Conservation (phyloP, 2,329 filamentous ascomycete genomes). For the Curvularia sp. region DNA sequence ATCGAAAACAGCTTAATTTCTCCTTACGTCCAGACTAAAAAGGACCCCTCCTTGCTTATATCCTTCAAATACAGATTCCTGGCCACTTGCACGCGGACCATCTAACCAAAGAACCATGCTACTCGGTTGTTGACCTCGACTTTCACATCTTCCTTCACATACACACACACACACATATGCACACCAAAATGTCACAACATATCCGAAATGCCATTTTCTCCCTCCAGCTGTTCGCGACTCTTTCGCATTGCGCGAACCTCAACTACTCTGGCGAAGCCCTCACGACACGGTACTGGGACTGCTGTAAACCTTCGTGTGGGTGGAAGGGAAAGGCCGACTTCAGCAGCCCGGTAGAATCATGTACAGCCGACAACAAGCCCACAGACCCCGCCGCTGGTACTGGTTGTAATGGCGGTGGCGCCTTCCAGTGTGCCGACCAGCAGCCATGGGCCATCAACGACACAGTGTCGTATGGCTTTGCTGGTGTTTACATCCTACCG, state of each 20-base stretch:
- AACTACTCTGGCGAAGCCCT: conserved; percentile 43
- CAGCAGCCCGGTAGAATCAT: conserved; percentile 61
- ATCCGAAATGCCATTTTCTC: conserved; percentile 37
- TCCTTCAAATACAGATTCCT: conserved; percentile 47
- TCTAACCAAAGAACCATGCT: conserved; percentile 46
- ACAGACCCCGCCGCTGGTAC: conserved; percentile 57
- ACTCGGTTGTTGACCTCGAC: conserved; percentile 38
- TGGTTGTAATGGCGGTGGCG: conserved; percentile 64
- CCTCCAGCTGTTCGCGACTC: conserved; percentile 35
- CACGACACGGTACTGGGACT: conserved; percentile 60
- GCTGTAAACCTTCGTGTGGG: conserved; percentile 73
- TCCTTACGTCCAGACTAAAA: conserved; percentile 47
- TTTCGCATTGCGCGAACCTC: conserved; percentile 30
- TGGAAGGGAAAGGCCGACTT: conserved; percentile 65
- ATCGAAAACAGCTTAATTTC: conserved; percentile 46
- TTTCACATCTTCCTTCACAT: conserved; percentile 36
- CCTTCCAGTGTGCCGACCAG: conserved; percentile 67
- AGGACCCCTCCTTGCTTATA: conserved; percentile 43
- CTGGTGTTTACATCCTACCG: conserved; percentile 62
- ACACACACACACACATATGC: neutral
- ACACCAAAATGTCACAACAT: conserved; percentile 45
- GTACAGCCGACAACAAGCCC: conserved; percentile 63
- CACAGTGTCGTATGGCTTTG: conserved; percentile 68
- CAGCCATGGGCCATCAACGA: conserved; percentile 68
- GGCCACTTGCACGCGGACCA: conserved; percentile 31